Evolutionary conservation across 106 monocot genomes (phyloP), one percentile per base, ranked within the genome.

Genomic region (Acorus gramineus): DNA sequence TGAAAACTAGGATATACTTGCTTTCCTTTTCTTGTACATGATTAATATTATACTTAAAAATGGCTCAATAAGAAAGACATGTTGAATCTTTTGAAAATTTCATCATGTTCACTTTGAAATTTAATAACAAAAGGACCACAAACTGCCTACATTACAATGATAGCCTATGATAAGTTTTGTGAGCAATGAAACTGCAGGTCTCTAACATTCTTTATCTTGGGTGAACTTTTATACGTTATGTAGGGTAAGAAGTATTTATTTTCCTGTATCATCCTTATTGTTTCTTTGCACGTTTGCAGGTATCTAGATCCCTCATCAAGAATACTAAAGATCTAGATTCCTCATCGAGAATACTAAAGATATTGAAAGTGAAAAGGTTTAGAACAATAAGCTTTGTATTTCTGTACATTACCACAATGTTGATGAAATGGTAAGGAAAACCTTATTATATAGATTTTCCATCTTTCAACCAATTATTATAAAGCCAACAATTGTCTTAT

Each of bases 341-440:
- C 90, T 90, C 59, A 74, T 90, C 52, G 71, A 85, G 55, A 83
- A 57, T 63, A 83, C 81, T 11, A 79, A 74, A 46, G 82, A 69
- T 14, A 81, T 90, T 10, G 44, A 71, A 9, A 86, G 90, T 14
- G 75, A 80, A 3, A 86, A 74, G 54, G 78, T 91, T 51, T 86
- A 91, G 71, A 81, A 91, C 55, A 91, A 91, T 54, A 91, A 84
- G 55, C 86, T 85, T 60, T 91, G 90, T 56, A 81, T 86, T 42
- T 91, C 87, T 64, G 85, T 93, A 60, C 93, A 88, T 79, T 93
- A 93, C 63, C 93, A 88, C 47, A 66, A 73, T 7, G 88, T 93
- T 62, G 81, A 88, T 57, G 63, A 71, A 73, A 75, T 78, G 82
- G 92, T 87, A 71, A 55, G 44, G 3, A 2, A 5, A 6, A 3